Percentiles rank a stretch among this genome's conserved stretches.
These are phyloP conservation scores for Sicyos baderoa DNA, from an alignment of 306 rosid genomes.

Conservation along the genomic window DNA sequence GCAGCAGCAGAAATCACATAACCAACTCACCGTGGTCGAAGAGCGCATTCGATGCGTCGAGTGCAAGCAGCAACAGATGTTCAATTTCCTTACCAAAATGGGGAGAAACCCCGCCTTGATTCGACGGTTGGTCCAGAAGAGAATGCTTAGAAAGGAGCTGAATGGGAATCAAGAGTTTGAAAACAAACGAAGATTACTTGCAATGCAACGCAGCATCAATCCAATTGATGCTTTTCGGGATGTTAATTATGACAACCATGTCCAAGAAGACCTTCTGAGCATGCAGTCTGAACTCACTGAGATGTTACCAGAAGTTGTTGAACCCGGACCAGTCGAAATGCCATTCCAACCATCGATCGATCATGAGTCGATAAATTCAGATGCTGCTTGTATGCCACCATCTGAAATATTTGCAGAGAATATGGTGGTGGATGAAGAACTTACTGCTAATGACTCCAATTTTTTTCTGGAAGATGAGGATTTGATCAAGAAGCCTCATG, in stretches of 20 bases:
- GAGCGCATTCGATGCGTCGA: conserved; percentile 45
- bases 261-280: neutral
- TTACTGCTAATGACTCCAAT: conserved; percentile 40
- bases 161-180: conserved; percentile 29
- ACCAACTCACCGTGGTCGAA: conserved; percentile 37
- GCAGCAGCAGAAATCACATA: conserved; percentile 43
- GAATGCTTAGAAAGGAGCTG: conserved; percentile 35
- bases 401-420: conserved; percentile 36
- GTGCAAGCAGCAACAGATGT: conserved; percentile 52
- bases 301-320: neutral
- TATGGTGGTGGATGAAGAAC: conserved; percentile 31
- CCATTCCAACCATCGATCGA: conserved; percentile 22
- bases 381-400: conserved; percentile 26
- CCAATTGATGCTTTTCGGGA: conserved; percentile 14
- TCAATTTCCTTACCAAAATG: conserved; percentile 48
- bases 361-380: conserved; percentile 25
- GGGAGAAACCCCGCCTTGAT: conserved; percentile 34
- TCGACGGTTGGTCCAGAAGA: conserved; percentile 40
- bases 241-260: neutral
- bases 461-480: conserved; percentile 72
- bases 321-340: conserved; percentile 17
- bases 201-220: conserved; percentile 22
- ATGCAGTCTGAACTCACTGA: conserved; percentile 38
- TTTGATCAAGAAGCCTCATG: conserved; percentile 54
- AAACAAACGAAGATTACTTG: conserved; percentile 50